These are phyloP conservation scores for Vanrija humicola DNA, from an alignment of 1,284 basidiomycete genomes.

Conservation along the genomic window DNA sequence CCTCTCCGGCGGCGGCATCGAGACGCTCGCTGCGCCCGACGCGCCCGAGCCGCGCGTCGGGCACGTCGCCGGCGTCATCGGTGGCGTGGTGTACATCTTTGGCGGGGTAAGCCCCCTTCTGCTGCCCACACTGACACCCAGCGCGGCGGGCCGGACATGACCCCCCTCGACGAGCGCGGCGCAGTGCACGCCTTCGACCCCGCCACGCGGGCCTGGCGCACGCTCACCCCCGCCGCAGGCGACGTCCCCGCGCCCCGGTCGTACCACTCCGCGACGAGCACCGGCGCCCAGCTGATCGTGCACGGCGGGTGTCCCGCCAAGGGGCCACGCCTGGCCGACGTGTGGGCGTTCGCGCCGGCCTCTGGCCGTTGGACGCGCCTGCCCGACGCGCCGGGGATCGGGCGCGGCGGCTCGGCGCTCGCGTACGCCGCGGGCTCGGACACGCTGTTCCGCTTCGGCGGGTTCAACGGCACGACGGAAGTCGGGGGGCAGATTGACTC, in stretches of 20 bases:
- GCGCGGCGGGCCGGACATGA: constrained; percentile 28
- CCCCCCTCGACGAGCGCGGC: constrained; percentile 23
- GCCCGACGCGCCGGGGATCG: constrained; percentile 23
- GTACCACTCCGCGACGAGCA: constrained; percentile 21
- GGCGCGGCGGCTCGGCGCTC: constrained; percentile 26
- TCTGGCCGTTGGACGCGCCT: constrained; percentile 16
- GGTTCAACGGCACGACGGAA: constrained; percentile 33
- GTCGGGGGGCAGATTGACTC: constrained; percentile 27
- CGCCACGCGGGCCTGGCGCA: constrained; percentile 15
- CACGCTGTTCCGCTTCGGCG: constrained; percentile 27
- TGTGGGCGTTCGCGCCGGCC: constrained; percentile 24
- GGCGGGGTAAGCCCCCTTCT: constrained; percentile 23
- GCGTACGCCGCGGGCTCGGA: constrained; percentile 2
- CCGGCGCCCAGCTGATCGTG: constrained; percentile 14
- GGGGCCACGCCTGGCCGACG: constrained; percentile 23
- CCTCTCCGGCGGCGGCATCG: constrained; percentile 15
- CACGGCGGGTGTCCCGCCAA: constrained; percentile 25
- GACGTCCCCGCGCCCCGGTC: constrained; percentile 15
- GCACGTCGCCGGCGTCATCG: constrained; percentile 22
- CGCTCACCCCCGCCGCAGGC: constrained; percentile 4
- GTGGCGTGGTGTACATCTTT: constrained; percentile 27
- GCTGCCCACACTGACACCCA: background rate
- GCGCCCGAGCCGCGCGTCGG: constrained; percentile 27
- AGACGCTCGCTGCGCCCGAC: constrained; percentile 2
- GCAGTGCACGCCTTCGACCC: constrained; percentile 25